Conservation (phyloP, 2,329 filamentous ascomycete species). For the Leptodontidium sp. region DNA sequence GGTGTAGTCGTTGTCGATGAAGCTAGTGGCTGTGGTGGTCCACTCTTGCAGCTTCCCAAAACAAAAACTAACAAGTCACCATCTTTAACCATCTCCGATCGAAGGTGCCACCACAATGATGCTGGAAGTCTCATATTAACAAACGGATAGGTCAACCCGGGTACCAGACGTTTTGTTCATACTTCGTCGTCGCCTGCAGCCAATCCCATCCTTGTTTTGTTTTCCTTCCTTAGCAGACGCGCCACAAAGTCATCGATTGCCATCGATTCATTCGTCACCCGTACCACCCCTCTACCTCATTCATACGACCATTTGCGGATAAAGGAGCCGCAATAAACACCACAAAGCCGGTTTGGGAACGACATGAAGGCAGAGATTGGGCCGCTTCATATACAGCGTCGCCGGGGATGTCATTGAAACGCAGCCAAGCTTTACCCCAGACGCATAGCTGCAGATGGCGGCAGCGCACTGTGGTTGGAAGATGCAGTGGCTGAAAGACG, state of each 20-base stretch:
- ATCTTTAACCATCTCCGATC: background rate
- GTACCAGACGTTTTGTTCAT: background rate
- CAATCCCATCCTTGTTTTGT: constrained; percentile 6
- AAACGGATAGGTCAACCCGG: background rate
- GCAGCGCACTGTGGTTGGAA: background rate
- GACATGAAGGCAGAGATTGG: background rate
- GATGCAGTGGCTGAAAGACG: background rate
- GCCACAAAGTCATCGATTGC: background rate
- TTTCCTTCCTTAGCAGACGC: background rate
- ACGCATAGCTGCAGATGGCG: background rate
- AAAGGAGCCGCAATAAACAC: constrained; percentile 1
- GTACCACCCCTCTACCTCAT: background rate
- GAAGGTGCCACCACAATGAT: background rate
- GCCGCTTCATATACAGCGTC: constrained; percentile 4
- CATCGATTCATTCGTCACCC: background rate
- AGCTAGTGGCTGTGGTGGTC: too few species aligned
- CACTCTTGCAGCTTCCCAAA: background rate
- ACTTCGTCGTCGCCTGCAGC: background rate
- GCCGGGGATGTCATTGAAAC: background rate
- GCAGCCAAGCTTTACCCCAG: constrained; percentile 10
- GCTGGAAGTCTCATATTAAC: background rate
- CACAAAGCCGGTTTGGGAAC: background rate
- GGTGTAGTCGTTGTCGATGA: too few species aligned
- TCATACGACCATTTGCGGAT: constrained; percentile 9
- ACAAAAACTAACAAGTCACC: background rate